Evolutionary conservation across 1,139 yeast genomes (phyloP), one percentile per base, ranked within the genome.

Genomic region (Citeromyces siamensis): DNA sequence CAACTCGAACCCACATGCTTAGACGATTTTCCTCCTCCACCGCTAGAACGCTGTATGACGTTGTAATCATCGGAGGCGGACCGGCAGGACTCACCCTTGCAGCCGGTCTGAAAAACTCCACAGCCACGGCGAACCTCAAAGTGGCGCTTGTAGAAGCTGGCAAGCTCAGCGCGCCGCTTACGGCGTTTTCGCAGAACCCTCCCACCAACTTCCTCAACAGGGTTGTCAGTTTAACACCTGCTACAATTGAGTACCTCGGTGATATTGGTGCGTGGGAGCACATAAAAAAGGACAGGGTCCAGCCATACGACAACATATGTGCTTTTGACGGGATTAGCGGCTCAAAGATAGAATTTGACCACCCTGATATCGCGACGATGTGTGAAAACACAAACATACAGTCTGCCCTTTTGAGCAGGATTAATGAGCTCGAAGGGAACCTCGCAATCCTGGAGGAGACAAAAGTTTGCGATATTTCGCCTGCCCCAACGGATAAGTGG

Each of bases 21-120:
- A 8, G 13, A 9, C 32, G 8, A 28, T n/a, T n/a, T n/a, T 32
- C 20, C 23, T 22, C 35, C 19, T 19, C 35, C 9, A 32, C 26
- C 9, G 21, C 12, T 9, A 48, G 14, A 49, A 32, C 19, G n/a
- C 26, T 58, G 18, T 66, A 68, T 37, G 99, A 90, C 54, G 75
- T 93, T 18, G 78, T 84, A 9, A 81, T 90, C 40, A 82, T 93
- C 35, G 99, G 99, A 19, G 98, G 95, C 5, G 99, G 99, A 0
- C 95, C 97, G 1, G 97, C 98, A 0, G 99, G 99, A 0, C 61
- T 90, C 39, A 79, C 96, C 1, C 62, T 90, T 29, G 77, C 93
- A 2, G 70, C 95, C 0, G 94, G 94, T 0, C 53, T 79, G 52
- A 68, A 82, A 52, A 67, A 69, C 46, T 77, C 88, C 2, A 75